Evolutionary conservation across 2,329 filamentous ascomycete species (phyloP), one percentile per base, ranked within the genome.

Genomic region (Sarocladiaceae sp.): DNA sequence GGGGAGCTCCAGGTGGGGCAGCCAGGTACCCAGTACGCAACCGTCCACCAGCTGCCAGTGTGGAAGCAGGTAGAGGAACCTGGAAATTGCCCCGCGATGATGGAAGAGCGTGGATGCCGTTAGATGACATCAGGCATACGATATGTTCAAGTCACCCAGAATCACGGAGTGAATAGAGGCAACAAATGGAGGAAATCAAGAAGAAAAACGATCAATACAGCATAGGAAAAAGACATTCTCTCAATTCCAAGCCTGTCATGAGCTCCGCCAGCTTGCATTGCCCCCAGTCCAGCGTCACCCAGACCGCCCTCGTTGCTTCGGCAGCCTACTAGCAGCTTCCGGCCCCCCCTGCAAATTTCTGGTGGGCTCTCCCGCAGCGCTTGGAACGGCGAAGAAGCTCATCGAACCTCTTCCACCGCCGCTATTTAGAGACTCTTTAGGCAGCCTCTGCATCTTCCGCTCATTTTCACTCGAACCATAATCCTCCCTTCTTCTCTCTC

Each of bases 321-420:
- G 31, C 46, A 44, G 50, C 53, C 51, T 58, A 52, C 62, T 57
- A 62, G 58, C 59, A 52, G 47, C 54, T 65, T 65, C 63, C 54
- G 44, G 50, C 53, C 51, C 34, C 56, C 61, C 61, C 59, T 58
- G 58, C 53, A 58, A 54, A 49, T 41, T 57, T 56, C 53, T 52
- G 53, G 62, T 64, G 61, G 61, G 62, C 41, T 37, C 55, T 58
- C 55, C 54, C 47, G 39, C 23, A 27, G 24, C 23, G 16, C 23
- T 62, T 68, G 60, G 65, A 68, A 68, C 55, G 60, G 58, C 60
- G 58, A 61, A 64, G 65, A 68, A 68, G 57, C 65, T 50, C 58
- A 62, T 68, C 62, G 65, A 68, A 68, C 57, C 53, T 59, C 57
- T 51, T 56, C 57, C 58, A 47, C 58, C 50, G 53, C 57, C 57